Evolutionary conservation across 805 yeast genomes (phyloP), one percentile per base, ranked within the genome.

Genomic region (Hanseniaspora nectarophila): DNA sequence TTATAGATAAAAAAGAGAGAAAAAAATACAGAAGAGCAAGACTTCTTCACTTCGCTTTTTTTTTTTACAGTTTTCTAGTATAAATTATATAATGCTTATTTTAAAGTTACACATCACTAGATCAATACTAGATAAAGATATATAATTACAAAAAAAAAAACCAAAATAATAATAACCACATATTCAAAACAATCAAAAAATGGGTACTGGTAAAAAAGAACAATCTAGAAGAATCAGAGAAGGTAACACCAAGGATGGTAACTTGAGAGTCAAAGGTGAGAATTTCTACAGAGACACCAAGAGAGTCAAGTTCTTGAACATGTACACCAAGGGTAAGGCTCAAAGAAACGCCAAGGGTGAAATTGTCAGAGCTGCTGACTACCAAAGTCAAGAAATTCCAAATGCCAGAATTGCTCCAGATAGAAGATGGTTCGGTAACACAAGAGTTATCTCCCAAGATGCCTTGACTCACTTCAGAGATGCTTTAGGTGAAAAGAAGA

Each of bases 371-470:
- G 95, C 95, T 42, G 97, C 97, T 18, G 81, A 79, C 28, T 75
- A 90, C 54, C 98, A 90, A 66, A 81, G 85, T 59, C 80, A 87
- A 4, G 89, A 87, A 56, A 74, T 85, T 28, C 97, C 97, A 13
- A 78, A 73, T 57, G 97, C 97, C 1, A 75, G 98, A 56, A 94
- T 90, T 42, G 95, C 86, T 64, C 97, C 98, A 6, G 90, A 90
- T 67, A 78, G 95, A 67, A 79, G 94, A 64, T 90, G 97, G 98
- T 92, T 92, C 64, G 96, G 96, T 45, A 92, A 88, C 69, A 87
- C 98, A 13, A 78, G 98, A 63, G 98, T 90, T 38, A 90, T 90
- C 63, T 90, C 97, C 4, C 98, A 90, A 67, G 96, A 92, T 73
- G 96, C 97, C 1, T 72, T 90, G 61, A 73, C 83, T 28, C 97